These are phyloP conservation scores for Paecilomyces formosus DNA, from an alignment of 2,329 filamentous ascomycete genomes.

Conservation along the genomic window DNA sequence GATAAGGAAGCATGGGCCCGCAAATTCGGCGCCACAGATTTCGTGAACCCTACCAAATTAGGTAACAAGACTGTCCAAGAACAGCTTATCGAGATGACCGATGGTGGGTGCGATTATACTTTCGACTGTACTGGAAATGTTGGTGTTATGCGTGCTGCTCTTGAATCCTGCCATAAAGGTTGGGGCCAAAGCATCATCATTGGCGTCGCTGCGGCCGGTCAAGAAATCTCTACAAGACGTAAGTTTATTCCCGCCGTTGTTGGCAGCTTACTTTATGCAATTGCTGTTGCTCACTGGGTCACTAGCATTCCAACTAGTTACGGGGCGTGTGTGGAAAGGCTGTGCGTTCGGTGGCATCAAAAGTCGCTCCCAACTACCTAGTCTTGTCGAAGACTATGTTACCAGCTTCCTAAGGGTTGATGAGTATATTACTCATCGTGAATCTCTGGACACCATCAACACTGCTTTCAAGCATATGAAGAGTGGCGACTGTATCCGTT, in stretches of 20 bases:
- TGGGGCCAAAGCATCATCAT: constrained; percentile 99
- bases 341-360: constrained; percentile 99
- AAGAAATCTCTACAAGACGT: constrained; percentile 93
- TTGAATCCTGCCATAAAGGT: constrained; percentile 98
- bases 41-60: constrained; percentile 85
- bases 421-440: constrained; percentile 97
- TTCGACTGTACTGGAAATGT: constrained; percentile 99
- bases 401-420: constrained; percentile 89
- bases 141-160: constrained; percentile 85
- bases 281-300: constrained; percentile 1
- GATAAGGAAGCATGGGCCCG: constrained; percentile 82
- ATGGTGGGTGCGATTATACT: constrained; percentile 96
- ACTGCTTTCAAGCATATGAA: constrained; percentile 90
- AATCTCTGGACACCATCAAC: constrained; percentile 77
- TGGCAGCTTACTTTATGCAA: no score
- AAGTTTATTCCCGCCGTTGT: constrained; percentile 48
- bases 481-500: constrained; percentile 91
- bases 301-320: constrained; percentile 94
- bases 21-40: constrained; percentile 97
- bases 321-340: constrained; percentile 93
- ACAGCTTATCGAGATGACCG: constrained; percentile 93
- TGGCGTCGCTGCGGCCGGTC: constrained; percentile 89
- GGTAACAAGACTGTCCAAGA: constrained; percentile 73
- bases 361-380: constrained; percentile 84
- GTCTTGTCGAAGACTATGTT: constrained; percentile 83